Evolutionary conservation across 176 grass and related monocot genomes (phyloP), one percentile per base, ranked within the genome.

Genomic region (Saccharum spontaneum): DNA sequence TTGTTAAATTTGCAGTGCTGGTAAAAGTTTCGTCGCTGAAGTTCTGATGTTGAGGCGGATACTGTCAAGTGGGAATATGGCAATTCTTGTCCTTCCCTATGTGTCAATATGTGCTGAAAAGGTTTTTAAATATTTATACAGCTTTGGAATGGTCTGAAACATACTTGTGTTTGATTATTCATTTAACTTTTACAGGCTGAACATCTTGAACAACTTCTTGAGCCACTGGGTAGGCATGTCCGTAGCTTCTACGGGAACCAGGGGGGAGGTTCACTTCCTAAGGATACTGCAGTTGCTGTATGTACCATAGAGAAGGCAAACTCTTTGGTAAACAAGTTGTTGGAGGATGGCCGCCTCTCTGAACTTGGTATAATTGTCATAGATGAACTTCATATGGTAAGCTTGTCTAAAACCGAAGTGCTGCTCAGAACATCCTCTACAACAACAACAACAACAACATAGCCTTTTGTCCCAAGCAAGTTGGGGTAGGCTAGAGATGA

Each of bases 351-450:
- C 6, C 91, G 95, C 49, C 92, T 98, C 72, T 98, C 93, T 87
- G 96, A 98, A 90, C 93, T 98, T 82, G 93, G 96, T 72, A 93
- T 98, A 69, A 98, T 98, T 85, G 95, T 98, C 79, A 98, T 98
- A 85, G 95, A 98, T 78, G 95, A 98, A 88, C 93, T 98, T 88
- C 95, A 98, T 90, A 98, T 98, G 95, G 95, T 98, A 93, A 79
- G 79, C 81, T 80, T 39, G 54, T 59, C 60, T 82, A 76, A 64
- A 36, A 72, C 46, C 10, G 65, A 69, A 87, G 34, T 28, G 8
- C 46, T 75, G 78, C 52, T 52, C 15, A 71, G 34, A 69, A 85
- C 75, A 48, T 26, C 8, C 39, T 64, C 4, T n/a, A n/a, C n/a
- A n/a, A n/a, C n/a, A n/a, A n/a, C n/a, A n/a, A n/a, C n/a, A n/a